Conservation (phyloP, 345 rosid genomes). For the Syzygium grande region DNA sequence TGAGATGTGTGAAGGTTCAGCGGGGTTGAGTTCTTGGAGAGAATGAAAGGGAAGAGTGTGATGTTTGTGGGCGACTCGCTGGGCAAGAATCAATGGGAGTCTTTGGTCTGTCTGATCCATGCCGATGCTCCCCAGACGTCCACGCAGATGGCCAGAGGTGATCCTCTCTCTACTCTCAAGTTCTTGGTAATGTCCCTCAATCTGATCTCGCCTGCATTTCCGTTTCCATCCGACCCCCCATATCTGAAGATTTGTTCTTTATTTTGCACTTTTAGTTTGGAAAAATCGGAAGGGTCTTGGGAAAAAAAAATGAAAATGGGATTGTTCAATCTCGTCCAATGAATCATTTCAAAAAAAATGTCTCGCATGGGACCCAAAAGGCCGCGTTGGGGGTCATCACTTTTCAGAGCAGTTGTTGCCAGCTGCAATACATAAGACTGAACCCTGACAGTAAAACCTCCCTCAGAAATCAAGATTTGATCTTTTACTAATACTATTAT, state of each 20-base stretch:
- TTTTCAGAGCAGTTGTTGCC: slow-evolving; percentile 8
- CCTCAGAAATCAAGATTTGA: background rate
- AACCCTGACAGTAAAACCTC: background rate
- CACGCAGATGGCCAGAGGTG: slow-evolving; percentile 54
- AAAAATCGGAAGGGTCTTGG: background rate
- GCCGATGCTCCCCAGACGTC: slow-evolving; percentile 40
- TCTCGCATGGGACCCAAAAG: background rate
- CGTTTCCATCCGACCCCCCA: background rate
- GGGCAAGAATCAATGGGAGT: slow-evolving; percentile 89
- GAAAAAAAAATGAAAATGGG: background rate
- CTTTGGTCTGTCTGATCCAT: slow-evolving; percentile 71
- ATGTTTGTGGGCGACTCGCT: slow-evolving; percentile 96
- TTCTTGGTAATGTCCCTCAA: slow-evolving; percentile 37
- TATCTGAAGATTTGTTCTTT: background rate
- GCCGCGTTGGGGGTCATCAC: background rate
- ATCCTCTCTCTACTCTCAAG: slow-evolving; percentile 70
- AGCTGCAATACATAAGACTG: slow-evolving; percentile 11
- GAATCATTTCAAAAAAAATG: background rate
- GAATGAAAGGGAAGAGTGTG: slow-evolving; percentile 63
- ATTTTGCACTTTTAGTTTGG: background rate
- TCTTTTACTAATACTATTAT: background rate
- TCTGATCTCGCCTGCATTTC: background rate
- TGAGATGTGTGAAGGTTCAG: slow-evolving; percentile 39
- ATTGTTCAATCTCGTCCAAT: background rate
- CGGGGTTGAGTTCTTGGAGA: slow-evolving; percentile 57